Conservation (phyloP, 768 basidiomycete species). For the Austroboletus festivus region DNA sequence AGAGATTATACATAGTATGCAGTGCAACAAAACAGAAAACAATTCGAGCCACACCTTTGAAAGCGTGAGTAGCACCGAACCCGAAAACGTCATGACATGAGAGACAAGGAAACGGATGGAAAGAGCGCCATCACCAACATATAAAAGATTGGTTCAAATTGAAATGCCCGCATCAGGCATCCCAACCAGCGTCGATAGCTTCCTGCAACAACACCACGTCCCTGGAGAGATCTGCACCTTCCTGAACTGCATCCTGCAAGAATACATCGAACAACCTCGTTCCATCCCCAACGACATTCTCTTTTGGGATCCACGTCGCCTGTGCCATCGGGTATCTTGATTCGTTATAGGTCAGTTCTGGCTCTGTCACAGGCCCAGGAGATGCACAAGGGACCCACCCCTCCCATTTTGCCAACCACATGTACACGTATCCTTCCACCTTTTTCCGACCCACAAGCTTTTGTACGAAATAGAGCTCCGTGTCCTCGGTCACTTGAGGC, state of each 20-base stretch:
- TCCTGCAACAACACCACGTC: conserved; percentile 23
- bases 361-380: no score
- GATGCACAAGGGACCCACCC: conserved; percentile 17
- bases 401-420: conserved; percentile 34
- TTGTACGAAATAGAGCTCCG: conserved; percentile 25
- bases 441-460: conserved; percentile 28
- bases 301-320: conserved; percentile 31
- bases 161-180: neutral
- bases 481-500: neutral
- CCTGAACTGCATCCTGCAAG: conserved; percentile 9
- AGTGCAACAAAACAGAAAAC: no score
- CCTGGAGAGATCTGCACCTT: conserved; percentile 18
- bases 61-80: no score
- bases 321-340: conserved; percentile 27
- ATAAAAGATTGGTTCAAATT: no score
- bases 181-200: conserved; percentile 21
- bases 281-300: conserved; percentile 22
- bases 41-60: no score
- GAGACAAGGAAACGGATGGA: no score
- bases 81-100: no score
- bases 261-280: conserved; percentile 17
- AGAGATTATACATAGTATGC: no score
- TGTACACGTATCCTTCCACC: conserved; percentile 8
- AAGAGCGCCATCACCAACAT: no score
- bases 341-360: neutral